Percentiles rank a stretch among this genome's conserved stretches.
phyloP scores from a whole-genome alignment of 345 rosid genomes.

The Sonneratia alba region DNA sequence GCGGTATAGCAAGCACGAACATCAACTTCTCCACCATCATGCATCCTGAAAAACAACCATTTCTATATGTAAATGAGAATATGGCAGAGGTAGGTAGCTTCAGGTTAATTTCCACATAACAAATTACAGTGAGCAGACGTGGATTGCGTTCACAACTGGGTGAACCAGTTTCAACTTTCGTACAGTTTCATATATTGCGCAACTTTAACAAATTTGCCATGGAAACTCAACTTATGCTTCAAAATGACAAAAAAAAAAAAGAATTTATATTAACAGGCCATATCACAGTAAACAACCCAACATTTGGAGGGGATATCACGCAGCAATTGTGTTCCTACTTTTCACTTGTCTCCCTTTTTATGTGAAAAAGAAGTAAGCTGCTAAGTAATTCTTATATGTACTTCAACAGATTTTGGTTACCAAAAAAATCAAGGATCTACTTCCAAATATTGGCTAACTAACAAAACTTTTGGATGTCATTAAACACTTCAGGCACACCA shows the following conservation, averaged over 20 bases:
- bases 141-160: neutral
- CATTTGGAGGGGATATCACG: neutral
- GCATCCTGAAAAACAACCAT: slow-evolving; percentile 50
- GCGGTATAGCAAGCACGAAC: slow-evolving; percentile 96
- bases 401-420: neutral
- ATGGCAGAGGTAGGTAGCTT: neutral
- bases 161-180: neutral
- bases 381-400: neutral
- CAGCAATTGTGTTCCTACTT: neutral
- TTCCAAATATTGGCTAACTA: neutral
- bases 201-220: neutral
- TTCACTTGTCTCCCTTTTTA: neutral
- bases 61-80: neutral
- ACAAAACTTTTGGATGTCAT: neutral
- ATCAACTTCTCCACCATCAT: slow-evolving; percentile 90
- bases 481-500: neutral
- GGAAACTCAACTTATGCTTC: neutral
- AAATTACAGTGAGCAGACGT: neutral
- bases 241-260: neutral
- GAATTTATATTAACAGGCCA: neutral
- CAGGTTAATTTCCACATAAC: neutral
- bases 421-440: neutral
- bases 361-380: neutral
- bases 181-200: neutral
- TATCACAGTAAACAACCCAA: neutral